Conservation (phyloP, 225 moss, liverwort and hornwort genomes). For the Marchantia polymorpha region DNA sequence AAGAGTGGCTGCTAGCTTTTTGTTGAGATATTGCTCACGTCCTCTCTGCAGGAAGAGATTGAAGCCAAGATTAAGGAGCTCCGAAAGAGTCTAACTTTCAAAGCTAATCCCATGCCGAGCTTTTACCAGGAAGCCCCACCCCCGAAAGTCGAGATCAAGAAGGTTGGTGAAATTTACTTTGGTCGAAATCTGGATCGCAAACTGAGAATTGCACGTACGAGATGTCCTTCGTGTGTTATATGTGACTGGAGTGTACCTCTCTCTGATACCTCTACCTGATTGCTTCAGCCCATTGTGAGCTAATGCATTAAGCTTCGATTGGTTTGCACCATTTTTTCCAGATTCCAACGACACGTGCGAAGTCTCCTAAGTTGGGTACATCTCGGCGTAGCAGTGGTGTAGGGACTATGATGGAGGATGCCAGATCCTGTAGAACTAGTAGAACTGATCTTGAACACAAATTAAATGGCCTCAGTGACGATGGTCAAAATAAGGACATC, state of each 20-base stretch:
- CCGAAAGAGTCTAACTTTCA: conserved; percentile 86
- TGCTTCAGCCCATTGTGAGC: background rate
- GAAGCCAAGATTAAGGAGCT: conserved; percentile 82
- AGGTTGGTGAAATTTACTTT: conserved; percentile 22
- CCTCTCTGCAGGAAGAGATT: conserved; percentile 56
- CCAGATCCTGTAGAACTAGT: conserved; percentile 46
- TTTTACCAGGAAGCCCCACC: conserved; percentile 87
- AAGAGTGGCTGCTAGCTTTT: background rate
- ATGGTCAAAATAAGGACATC: conserved; percentile 40
- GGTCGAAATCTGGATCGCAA: background rate
- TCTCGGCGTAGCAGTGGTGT: conserved; percentile 65
- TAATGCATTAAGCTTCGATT: too few relatives aligned
- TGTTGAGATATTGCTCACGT: background rate
- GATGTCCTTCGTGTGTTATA: background rate
- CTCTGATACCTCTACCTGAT: background rate
- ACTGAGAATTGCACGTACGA: background rate
- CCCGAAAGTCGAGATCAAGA: conserved; percentile 74
- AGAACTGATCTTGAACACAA: conserved; percentile 55
- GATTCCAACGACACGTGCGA: conserved; percentile 79
- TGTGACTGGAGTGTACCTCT: background rate
- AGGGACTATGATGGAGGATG: conserved; percentile 51
- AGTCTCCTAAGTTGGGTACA: conserved; percentile 77
- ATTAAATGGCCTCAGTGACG: conserved; percentile 46
- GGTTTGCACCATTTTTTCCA: conserved; percentile 7
- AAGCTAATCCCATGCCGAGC: conserved; percentile 84